Evolutionary conservation across 1,284 basidiomycete species (phyloP).

Genomic region (Apiotrichum veenhuisii): DNA sequence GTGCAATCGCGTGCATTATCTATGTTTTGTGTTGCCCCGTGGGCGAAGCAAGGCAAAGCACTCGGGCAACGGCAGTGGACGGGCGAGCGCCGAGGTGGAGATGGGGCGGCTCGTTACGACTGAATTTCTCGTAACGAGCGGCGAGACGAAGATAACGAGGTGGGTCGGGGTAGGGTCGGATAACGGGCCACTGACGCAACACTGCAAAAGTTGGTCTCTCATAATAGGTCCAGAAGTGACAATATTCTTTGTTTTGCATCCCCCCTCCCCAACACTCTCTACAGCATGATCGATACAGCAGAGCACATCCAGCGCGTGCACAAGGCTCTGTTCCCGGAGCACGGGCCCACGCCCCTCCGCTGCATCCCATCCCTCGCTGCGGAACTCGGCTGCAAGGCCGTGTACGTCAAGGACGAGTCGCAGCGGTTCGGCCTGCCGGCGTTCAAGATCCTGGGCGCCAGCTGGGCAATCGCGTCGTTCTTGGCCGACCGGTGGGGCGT

Average conservation of each 20-base stretch:
- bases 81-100: neutral
- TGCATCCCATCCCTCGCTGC: slow-evolving; percentile 5
- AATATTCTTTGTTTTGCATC: too few relatives aligned
- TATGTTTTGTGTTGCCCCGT: too few relatives aligned
- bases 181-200: too few relatives aligned
- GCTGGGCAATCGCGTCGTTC: slow-evolving; percentile 12
- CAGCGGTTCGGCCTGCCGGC: slow-evolving; percentile 18
- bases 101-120: neutral
- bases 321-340: slow-evolving; percentile 14
- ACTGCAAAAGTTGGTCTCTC: too few relatives aligned
- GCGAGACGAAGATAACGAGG: too few relatives aligned
- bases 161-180: too few relatives aligned
- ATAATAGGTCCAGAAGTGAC: too few relatives aligned
- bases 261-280: too few relatives aligned
- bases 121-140: neutral
- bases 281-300: neutral
- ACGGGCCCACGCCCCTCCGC: slow-evolving; percentile 14
- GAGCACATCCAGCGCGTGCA: slow-evolving; percentile 8
- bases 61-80: neutral
- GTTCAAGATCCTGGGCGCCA: slow-evolving; percentile 22
- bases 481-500: slow-evolving; percentile 14
- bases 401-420: slow-evolving; percentile 22
- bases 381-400: slow-evolving; percentile 11
- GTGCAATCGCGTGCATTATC: too few relatives aligned
- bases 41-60: too few relatives aligned